Conservation (phyloP, 2,329 filamentous ascomycete species). For the Hypoxylon sp. region DNA sequence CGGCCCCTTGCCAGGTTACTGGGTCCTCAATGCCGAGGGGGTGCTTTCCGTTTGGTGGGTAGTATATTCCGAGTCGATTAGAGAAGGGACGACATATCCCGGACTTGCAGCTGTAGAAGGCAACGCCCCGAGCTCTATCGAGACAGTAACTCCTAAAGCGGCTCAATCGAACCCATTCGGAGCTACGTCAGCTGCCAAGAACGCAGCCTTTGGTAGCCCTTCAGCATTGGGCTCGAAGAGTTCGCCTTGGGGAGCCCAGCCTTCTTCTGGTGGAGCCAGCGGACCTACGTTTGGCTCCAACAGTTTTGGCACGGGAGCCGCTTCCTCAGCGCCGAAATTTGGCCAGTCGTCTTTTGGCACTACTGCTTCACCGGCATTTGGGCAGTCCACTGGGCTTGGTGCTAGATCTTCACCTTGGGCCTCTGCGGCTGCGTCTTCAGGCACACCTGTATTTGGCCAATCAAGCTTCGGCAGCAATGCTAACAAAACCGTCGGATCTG, state of each 20-base stretch:
- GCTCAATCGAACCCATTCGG: slow-evolving; percentile 55
- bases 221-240: slow-evolving; percentile 65
- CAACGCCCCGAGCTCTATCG: slow-evolving; percentile 50
- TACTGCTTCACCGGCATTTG: slow-evolving; percentile 61
- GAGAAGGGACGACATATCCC: slow-evolving; percentile 79
- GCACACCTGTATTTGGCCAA: slow-evolving; percentile 68
- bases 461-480: slow-evolving; percentile 61
- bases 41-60: slow-evolving; percentile 91
- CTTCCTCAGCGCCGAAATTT: slow-evolving; percentile 62
- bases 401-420: slow-evolving; percentile 69
- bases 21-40: slow-evolving; percentile 91
- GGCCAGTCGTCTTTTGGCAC: slow-evolving; percentile 62
- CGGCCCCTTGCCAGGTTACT: slow-evolving; percentile 84
- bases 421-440: slow-evolving; percentile 55
- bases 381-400: slow-evolving; percentile 65
- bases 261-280: slow-evolving; percentile 51
- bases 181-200: slow-evolving; percentile 53
- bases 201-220: slow-evolving; percentile 64
- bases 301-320: slow-evolving; percentile 58
- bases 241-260: slow-evolving; percentile 65
- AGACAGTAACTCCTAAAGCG: slow-evolving; percentile 54
- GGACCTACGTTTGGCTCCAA: slow-evolving; percentile 60
- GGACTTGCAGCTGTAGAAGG: slow-evolving; percentile 71
- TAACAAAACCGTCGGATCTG: slow-evolving; percentile 38
- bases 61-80: slow-evolving; percentile 88